A percentile compares a stretch with the other conserved stretches of the same genome.
Evolutionary conservation across 2,329 filamentous ascomycete species (phyloP).

Genomic region (Thelonectria discophora): DNA sequence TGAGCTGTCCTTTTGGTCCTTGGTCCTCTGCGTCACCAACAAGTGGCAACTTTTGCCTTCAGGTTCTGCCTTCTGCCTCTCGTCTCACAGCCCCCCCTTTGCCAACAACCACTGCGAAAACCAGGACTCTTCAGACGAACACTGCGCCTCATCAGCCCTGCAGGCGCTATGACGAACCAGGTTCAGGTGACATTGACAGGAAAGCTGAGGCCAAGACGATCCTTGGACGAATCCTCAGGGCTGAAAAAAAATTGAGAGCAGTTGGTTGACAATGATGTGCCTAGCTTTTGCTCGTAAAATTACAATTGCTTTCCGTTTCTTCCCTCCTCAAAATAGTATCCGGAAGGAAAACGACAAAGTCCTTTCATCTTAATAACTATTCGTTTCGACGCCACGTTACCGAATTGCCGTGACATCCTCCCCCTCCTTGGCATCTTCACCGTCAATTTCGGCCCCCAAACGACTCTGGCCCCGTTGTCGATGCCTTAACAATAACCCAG

Average conservation of each 20-base stretch:
- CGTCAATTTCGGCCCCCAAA: neutral
- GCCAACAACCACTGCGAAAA: too few species aligned
- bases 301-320: too few species aligned
- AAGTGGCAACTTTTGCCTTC: neutral
- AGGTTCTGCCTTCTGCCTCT: neutral
- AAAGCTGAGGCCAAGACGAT: conserved; percentile 4
- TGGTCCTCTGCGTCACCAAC: neutral
- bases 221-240: neutral
- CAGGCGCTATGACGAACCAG: neutral
- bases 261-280: neutral
- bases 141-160: conserved; percentile 2
- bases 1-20: neutral
- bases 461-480: neutral
- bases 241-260: neutral
- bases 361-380: neutral
- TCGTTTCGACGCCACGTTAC: neutral
- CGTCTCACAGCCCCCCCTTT: neutral
- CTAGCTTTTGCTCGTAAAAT: neutral
- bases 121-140: neutral
- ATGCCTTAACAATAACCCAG: neutral
- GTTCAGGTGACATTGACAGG: neutral
- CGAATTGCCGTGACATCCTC: neutral
- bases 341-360: neutral
- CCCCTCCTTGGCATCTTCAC: neutral
- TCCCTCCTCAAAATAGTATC: too few species aligned